Conservation (phyloP, 148 eudicot species). For the Vaccinium darrowii region DNA sequence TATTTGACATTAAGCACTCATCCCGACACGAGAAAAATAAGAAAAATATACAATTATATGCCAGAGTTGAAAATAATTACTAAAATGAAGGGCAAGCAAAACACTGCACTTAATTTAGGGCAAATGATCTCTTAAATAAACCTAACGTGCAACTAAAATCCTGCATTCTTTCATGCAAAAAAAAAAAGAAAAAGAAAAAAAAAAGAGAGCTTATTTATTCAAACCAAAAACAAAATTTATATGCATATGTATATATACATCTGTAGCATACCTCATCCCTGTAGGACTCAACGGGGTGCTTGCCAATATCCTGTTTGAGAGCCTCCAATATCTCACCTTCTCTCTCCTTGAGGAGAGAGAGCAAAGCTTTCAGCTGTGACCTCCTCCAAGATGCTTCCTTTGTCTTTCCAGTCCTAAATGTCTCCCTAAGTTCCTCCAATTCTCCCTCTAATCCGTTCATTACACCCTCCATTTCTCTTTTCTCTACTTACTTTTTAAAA, state of each 20-base stretch:
- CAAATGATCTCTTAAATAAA: background rate
- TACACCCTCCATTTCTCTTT: background rate
- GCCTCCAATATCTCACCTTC: constrained; percentile 50
- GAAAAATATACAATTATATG: too few species aligned
- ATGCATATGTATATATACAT: background rate
- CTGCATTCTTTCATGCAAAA: background rate
- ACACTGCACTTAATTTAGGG: background rate
- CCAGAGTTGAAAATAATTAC: too few species aligned
- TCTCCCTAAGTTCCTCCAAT: constrained; percentile 46
- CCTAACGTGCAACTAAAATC: background rate
- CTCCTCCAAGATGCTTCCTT: constrained; percentile 61
- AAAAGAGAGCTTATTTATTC: background rate
- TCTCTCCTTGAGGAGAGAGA: constrained; percentile 36
- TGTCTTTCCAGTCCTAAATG: constrained; percentile 56
- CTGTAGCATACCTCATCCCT: constrained; percentile 56
- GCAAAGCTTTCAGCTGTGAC: constrained; percentile 48
- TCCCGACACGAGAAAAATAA: too few species aligned
- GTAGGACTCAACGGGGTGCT: constrained; percentile 58
- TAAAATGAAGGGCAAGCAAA: background rate
- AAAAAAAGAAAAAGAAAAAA: too few species aligned
- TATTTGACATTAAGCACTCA: too few species aligned
- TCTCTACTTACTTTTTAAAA: background rate
- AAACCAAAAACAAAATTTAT: background rate
- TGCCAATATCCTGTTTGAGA: constrained; percentile 60
- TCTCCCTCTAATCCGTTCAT: constrained; percentile 31